A percentile compares a stretch with the other conserved stretches of the same genome.
phyloP scores from a whole-genome alignment of 139 green algal genomes.

The Volvox africanus region DNA sequence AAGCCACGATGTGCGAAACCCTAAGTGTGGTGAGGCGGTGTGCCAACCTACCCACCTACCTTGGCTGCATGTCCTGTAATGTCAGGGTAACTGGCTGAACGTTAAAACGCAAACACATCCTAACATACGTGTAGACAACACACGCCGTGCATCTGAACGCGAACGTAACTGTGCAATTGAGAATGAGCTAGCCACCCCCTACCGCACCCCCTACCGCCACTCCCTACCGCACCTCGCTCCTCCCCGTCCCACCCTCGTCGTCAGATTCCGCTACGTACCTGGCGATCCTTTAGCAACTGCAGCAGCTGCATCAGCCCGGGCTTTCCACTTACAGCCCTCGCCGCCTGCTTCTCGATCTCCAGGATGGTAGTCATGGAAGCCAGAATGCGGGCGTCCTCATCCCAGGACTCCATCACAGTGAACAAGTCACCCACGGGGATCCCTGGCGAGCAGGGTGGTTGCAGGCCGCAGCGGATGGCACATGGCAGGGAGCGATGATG shows the following conservation, averaged over 20 bases:
- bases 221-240: neutral
- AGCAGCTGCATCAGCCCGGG: slow-evolving; percentile 64
- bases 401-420: slow-evolving; percentile 81
- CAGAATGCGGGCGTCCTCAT: slow-evolving; percentile 50
- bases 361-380: slow-evolving; percentile 68
- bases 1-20: too few relatives aligned
- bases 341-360: slow-evolving; percentile 78
- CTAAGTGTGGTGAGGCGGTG: too few relatives aligned
- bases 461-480: neutral
- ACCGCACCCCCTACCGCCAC: too few relatives aligned
- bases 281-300: slow-evolving; percentile 53
- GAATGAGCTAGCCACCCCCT: too few relatives aligned
- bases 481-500: too few relatives aligned
- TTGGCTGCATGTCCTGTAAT: too few relatives aligned
- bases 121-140: too few relatives aligned
- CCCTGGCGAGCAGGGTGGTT: slow-evolving; percentile 29
- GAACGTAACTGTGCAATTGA: too few relatives aligned
- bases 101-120: too few relatives aligned
- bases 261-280: slow-evolving; percentile 41
- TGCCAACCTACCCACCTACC: too few relatives aligned
- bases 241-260: neutral
- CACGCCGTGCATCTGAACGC: too few relatives aligned
- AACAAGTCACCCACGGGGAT: slow-evolving; percentile 83
- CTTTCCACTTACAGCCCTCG: slow-evolving; percentile 49
- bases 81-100: too few relatives aligned